These are phyloP conservation scores for Blastomyces parvus DNA, from an alignment of 2,329 filamentous ascomycete genomes.

Conservation along the genomic window DNA sequence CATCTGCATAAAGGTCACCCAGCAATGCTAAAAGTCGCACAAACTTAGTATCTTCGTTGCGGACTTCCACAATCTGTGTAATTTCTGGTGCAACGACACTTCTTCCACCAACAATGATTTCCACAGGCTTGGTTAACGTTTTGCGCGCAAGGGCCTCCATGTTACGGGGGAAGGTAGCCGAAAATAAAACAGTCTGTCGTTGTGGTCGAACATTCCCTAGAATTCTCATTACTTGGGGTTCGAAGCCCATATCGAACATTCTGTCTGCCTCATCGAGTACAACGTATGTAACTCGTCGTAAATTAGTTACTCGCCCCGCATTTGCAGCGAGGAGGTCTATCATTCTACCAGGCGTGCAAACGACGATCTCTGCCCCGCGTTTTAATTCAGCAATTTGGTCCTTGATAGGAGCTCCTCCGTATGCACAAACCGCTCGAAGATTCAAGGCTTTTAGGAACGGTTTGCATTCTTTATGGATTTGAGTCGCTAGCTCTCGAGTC, in stretches of 20 bases:
- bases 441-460: slow-evolving; percentile 83
- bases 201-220: slow-evolving; percentile 85
- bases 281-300: slow-evolving; percentile 81
- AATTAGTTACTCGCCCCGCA: slow-evolving; percentile 83
- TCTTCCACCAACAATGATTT: slow-evolving; percentile 84
- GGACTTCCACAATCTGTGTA: slow-evolving; percentile 82
- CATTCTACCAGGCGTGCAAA: slow-evolving; percentile 89
- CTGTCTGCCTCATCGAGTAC: slow-evolving; percentile 95
- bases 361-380: slow-evolving; percentile 86
- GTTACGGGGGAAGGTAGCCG: slow-evolving; percentile 87
- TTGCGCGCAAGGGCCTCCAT: slow-evolving; percentile 89
- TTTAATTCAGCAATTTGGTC: slow-evolving; percentile 97
- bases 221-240: slow-evolving; percentile 96
- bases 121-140: slow-evolving; percentile 71
- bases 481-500: slow-evolving; percentile 83
- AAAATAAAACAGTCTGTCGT: slow-evolving; percentile 89
- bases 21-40: slow-evolving; percentile 73
- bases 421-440: slow-evolving; percentile 80
- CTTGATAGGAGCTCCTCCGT: slow-evolving; percentile 90
- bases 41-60: slow-evolving; percentile 75
- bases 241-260: slow-evolving; percentile 99
- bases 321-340: slow-evolving; percentile 93
- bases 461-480: slow-evolving; percentile 91
- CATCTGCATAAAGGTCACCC: slow-evolving; percentile 63
- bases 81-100: slow-evolving; percentile 63